Evolutionary conservation across 176 grass and related monocot genomes (phyloP).

Genomic region (Oropetium thomaeum): DNA sequence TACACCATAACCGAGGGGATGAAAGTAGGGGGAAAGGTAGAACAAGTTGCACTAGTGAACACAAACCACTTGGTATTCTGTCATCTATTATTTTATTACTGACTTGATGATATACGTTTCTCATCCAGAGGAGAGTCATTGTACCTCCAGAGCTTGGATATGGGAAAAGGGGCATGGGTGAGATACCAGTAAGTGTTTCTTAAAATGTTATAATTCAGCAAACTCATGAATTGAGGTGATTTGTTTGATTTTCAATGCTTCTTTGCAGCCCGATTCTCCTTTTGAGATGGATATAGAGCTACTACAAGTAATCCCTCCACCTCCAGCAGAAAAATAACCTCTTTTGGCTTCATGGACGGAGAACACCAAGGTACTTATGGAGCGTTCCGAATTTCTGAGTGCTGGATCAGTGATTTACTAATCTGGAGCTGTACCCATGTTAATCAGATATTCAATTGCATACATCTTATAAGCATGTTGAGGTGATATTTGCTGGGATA

Average conservation of each 20-base stretch:
- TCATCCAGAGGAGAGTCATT: slow-evolving; percentile 70
- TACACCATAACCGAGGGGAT: slow-evolving; percentile 89
- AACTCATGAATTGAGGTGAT: neutral
- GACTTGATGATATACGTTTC: neutral
- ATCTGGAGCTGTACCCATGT: neutral
- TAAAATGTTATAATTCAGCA: neutral
- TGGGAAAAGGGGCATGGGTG: slow-evolving; percentile 63
- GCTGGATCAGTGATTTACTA: neutral
- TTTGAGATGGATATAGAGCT: slow-evolving; percentile 90
- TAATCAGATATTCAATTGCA: slow-evolving; percentile 20
- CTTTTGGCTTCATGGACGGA: neutral
- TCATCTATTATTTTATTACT: neutral
- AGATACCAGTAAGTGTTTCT: slow-evolving; percentile 67
- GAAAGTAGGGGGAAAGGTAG: slow-evolving; percentile 93
- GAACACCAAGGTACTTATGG: slow-evolving; percentile 17
- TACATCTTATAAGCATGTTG: neutral
- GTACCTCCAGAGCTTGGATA: slow-evolving; percentile 84
- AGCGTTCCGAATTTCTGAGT: slow-evolving; percentile 17
- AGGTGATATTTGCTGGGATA: slow-evolving; percentile 9
- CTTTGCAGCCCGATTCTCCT: slow-evolving; percentile 59
- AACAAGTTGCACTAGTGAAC: neutral
- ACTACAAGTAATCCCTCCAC: slow-evolving; percentile 53
- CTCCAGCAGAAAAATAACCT: slow-evolving; percentile 43
- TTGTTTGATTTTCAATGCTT: slow-evolving; percentile 1
- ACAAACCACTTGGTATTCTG: neutral